Base-by-base conservation (phyloP, 2,329 filamentous ascomycete genomes). In the Mycosphaerelloides madeirae region DNA sequence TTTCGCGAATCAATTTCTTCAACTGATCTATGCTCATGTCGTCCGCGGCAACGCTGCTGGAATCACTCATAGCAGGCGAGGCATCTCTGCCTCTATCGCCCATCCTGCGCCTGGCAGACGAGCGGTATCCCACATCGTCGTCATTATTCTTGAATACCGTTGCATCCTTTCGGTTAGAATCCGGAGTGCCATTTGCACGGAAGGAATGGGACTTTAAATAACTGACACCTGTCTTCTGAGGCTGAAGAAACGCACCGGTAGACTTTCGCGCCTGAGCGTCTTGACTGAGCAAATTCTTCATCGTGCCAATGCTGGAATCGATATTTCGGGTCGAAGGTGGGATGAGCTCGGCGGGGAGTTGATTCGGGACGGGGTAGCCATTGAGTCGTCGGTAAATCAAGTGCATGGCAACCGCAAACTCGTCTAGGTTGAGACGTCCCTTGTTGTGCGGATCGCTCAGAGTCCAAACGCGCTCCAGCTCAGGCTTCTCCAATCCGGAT, bases 351-450 rank as follows among this genome's bases (percentile, higher is more conserved):
- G 93, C 81, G 7, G 93, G 93, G 9, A 98, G 76, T 34, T 84
- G 83, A 59, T 83, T 86, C 13, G 93, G 93, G 25, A 97, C 77
- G 1, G 91, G 90, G 61, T 97, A 97, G 29, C 91, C 91, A 60
- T 98, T 97, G 41, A 98, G 77, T 65, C 94, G 95, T 58, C 93
- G 80, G 71, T 98, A 98, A 59, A 98, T 98, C 68, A 98, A 73
- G 76, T 98, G 93, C 93, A 98, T 98, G 8, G 90, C 89, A 41
- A 98, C 91, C 7, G 93, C 90, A 63, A 98, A 98, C 63, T 98
- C 93, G 64, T 98, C 93, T 60, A 97, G 80, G 59, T 98, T 90
- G 22, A 98, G 77, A 44, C 90, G 85, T 14, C 93, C 93, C 65
- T 93, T 93, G 67, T 98, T 96, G 53, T 90, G 85, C 25, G 90